Evolutionary conservation across 805 yeast species (phyloP), one percentile per base, ranked within the genome.

Genomic region (Ogataea haglerorum): DNA sequence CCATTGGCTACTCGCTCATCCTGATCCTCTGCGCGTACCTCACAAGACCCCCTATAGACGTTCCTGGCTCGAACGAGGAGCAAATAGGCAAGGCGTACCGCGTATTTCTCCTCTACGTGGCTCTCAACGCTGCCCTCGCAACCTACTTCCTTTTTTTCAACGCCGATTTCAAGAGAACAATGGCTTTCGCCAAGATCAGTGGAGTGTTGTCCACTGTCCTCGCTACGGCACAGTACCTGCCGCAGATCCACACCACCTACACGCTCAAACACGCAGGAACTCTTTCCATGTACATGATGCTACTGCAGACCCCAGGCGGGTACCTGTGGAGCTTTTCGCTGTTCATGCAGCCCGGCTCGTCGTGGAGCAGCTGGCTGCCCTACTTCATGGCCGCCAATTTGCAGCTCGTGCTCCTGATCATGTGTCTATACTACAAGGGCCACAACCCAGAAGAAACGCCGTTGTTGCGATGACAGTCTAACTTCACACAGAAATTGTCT

Each of bases 271-370:
- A 80, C 48, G 81, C 95, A 0, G 96, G 95, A 8, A 80, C 89
- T 1, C 68, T 87, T 16, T 85, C 95, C 0, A 68, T 85, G 9
- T 75, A 79, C 6, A 85, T 85, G 88, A 84, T 87, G 91, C 64
- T 80, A 30, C 73, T 88, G 48, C 96, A 87, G 58, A 85, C 95
- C 14, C 96, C 96, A 0, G 96, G 96, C 12, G 95, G 95, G 13
- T 82, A 75, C 48, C 42, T 86, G 2, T 87, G 91, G 85, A 76
- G 93, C 2, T 70, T 77, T n/a, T 77, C 85, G 1, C 65, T 87
- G 38, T 82, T 77, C 40, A 58, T 76, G 44, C 77, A 89, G 34
- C 83, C 84, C 30, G 93, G 87, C 6, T 76, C 91, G 1, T 76
- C 76, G 46, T 87, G 95, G 95, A 82, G 91, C 51, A 78, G 89